Base-by-base conservation (phyloP, 2,329 filamentous ascomycete genomes). In the Aureobasidium sp. region DNA sequence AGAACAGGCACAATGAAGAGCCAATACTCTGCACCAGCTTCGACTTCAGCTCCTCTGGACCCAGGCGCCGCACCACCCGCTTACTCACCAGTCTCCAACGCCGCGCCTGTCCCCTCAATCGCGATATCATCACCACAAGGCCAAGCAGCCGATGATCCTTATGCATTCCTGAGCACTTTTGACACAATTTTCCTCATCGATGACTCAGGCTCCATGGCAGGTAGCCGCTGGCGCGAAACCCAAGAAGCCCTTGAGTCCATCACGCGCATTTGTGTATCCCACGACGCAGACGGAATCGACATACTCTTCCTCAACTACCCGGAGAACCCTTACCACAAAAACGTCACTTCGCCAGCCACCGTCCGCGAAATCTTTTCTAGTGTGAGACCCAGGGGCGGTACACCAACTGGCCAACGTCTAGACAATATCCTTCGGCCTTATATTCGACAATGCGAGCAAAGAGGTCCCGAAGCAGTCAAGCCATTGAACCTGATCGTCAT, bases 101-200 rank as follows among this genome's bases (percentile, higher is more conserved):
- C 73, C 12, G 71, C 68, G 3, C 66, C 70, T 60, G 22, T 37
- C 44, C 63, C 72, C 40, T 70, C 69, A 24, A 65, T 69, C 50
- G 65, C 69, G 50, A 45, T 64, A 33, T 61, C 67, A 19, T 47
- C 62, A 48, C 40, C 64, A 40, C 40, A 65, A 2, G 40, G 62
- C 47, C 53, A 66, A 9, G 63, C 72, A 9, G 74, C 75, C 24
- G 86, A 91, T 67, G 87, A 91, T 68, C 82, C 80, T 1, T 94
- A 90, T 71, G 82, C 85, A 2, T 96, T 96, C 71, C 84, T 97
- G 5, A 73, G 76, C 45, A 80, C 80, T 17, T 97, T 96, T 71
- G 91, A 97, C 75, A 97, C 91, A 35, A 76, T 93, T 61, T 92
- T 97, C 72, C 76, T 97, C 1, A 90, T 97, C 70, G 93, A 97